Percentiles rank a stretch among this genome's conserved stretches.
phyloP scores from a whole-genome alignment of 345 rosid genomes.

The Raphanus sativus region DNA sequence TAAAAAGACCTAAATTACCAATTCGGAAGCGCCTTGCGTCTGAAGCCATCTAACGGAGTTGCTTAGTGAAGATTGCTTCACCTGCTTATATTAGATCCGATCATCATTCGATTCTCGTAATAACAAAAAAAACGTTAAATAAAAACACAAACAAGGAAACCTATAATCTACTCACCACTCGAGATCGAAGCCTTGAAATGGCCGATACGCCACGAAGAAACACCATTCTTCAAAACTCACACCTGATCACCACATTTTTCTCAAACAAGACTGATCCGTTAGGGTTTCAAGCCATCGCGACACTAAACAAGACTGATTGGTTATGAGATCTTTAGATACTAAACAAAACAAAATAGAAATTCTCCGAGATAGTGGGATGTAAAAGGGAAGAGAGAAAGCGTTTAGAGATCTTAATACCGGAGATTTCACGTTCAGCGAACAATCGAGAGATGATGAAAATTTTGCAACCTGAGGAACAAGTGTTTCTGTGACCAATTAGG shows the following conservation, averaged over 20 bases:
- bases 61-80: conserved; percentile 52
- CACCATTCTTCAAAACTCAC: conserved; percentile 49
- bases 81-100: conserved; percentile 42
- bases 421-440: background rate
- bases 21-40: conserved; percentile 64
- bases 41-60: conserved; percentile 80
- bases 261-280: background rate
- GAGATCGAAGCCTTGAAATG: conserved; percentile 64
- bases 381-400: background rate
- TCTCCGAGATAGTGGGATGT: background rate
- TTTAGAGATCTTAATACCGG: background rate
- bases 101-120: background rate
- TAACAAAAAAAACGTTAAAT: background rate
- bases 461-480: conserved; percentile 18
- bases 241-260: conserved; percentile 14
- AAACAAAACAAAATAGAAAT: background rate
- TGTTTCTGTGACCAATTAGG: background rate
- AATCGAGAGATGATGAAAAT: background rate
- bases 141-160: background rate
- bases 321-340: background rate
- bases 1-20: conserved; percentile 42
- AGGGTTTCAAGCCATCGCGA: background rate
- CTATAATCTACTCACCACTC: conserved; percentile 44
- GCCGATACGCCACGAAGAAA: conserved; percentile 52
- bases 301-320: background rate